Conservation (phyloP, 768 basidiomycete genomes). For the Termitomyces sp. region DNA sequence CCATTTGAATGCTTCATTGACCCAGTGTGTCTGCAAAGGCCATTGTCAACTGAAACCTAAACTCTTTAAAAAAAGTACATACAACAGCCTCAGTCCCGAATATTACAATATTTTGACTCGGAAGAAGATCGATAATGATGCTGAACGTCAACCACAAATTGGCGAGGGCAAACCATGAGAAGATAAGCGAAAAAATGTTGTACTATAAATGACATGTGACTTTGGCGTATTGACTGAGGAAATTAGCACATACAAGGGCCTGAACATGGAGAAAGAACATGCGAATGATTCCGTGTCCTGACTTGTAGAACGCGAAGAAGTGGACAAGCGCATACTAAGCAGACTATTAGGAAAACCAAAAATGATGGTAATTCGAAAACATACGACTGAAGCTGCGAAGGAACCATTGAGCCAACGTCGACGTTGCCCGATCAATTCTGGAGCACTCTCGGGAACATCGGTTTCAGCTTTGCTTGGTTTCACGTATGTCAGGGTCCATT, state of each 20-base stretch:
- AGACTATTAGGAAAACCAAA: not conserved
- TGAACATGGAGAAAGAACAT: conserved; percentile 98
- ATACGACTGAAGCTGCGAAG: conserved; percentile 85
- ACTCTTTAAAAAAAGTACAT: conserved; percentile 22
- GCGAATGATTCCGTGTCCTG: conserved; percentile 81
- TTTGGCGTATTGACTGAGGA: not conserved
- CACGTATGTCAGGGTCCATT: conserved; percentile 87
- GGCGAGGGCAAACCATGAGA: conserved; percentile 91
- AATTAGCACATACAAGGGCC: conserved; percentile 57
- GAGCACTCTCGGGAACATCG: conserved; percentile 90
- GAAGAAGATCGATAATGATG: conserved; percentile 88
- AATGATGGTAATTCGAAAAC: conserved; percentile 20
- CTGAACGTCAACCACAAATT: conserved; percentile 95
- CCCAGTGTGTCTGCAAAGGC: conserved; percentile 71
- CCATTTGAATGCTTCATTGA: conserved; percentile 82
- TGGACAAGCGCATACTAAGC: conserved; percentile 87
- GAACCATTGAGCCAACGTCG: conserved; percentile 97
- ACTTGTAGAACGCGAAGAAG: conserved; percentile 85
- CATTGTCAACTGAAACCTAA: not conserved
- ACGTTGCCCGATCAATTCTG: conserved; percentile 91
- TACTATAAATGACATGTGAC: conserved; percentile 43
- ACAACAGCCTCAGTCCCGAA: conserved; percentile 75
- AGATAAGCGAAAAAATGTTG: conserved; percentile 78
- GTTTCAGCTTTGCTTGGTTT: conserved; percentile 96
- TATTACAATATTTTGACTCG: conserved; percentile 43